A percentile compares a stretch with the other conserved stretches of the same genome.
Conservation (phyloP, 169 alveolate species). For the Plasmodium gonderi region DNA sequence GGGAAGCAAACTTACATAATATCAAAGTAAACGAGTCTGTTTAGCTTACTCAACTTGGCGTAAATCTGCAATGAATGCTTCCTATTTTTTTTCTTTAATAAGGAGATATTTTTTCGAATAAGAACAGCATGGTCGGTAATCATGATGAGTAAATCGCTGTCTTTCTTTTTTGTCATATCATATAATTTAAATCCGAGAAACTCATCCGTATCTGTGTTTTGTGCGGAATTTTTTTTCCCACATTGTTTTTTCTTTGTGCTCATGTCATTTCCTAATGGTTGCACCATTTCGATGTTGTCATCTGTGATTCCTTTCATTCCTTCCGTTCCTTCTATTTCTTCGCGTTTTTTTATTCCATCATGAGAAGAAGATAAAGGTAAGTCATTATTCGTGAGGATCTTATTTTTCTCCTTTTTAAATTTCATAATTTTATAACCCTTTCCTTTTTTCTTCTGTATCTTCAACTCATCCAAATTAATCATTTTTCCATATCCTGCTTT, state of each 20-base stretch:
- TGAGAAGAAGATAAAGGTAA: background rate
- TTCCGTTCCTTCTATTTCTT: background rate
- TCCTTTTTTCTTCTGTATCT: conserved; percentile 62
- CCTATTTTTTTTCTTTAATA: conserved; percentile 54
- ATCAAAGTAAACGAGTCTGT: conserved; percentile 59
- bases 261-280: background rate
- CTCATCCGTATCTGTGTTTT: conserved; percentile 20
- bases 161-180: conserved; percentile 39
- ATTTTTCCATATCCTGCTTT: conserved; percentile 68
- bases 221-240: background rate
- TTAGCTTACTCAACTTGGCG: conserved; percentile 60
- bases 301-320: background rate
- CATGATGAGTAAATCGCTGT: conserved; percentile 63
- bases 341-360: background rate
- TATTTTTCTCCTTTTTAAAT: conserved; percentile 26
- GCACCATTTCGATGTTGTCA: background rate
- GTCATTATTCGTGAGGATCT: background rate
- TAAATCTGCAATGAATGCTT: conserved; percentile 72
- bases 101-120: conserved; percentile 64
- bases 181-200: conserved; percentile 61
- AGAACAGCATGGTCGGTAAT: conserved; percentile 74
- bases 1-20: background rate
- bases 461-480: conserved; percentile 50
- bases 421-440: conserved; percentile 68
- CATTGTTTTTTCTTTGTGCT: background rate